Evolutionary conservation across 768 basidiomycete species (phyloP), one percentile per base, ranked within the genome.

Genomic region (Lyophyllum atratum): DNA sequence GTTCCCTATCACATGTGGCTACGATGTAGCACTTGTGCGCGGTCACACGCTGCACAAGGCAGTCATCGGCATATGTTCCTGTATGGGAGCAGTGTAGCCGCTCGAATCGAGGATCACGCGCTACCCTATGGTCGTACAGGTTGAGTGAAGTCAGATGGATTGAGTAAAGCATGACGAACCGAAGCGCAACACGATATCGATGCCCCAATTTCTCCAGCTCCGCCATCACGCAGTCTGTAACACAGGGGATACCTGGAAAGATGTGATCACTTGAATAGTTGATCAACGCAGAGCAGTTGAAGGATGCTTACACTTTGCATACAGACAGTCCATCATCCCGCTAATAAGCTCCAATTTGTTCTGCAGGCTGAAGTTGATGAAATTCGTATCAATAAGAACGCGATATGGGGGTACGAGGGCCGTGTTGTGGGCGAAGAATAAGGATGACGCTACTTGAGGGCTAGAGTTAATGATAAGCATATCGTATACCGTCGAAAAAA

Each of bases 311-410:
- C 96, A 98, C 78, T 99, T 98, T 12, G 97, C 97, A 72, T 93
- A 97, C 15, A 98, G 79, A 67, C 94, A 96, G 68, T 99, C 97
- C 97, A 99, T 98, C 97, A 99, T 98, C n/a, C 92, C 95, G 66
- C 89, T 86, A 21, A 98, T 80, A 53, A 98, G 82, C 71, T 99
- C 97, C 62, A 99, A 76, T 72, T 98, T 97, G 74, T 98, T 99
- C 76, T 99, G 97, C 48, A 99, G 81, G 63, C 90, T 93, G 71
- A 98, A 96, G 70, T 98, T 98, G 81, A 99, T 99, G 65, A 99
- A 98, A 71, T 99, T 99, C 69, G 97, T 99, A 73, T 99, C 97
- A 58, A 99, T 93, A 37, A 99, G 85, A 25, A 99, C 93, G 19
- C 96, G 87, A 70, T 98, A 99, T 3, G 97, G 97, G 0, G 97